Conservation (phyloP, 768 basidiomycete genomes). For the Dioszegia hungarica region DNA sequence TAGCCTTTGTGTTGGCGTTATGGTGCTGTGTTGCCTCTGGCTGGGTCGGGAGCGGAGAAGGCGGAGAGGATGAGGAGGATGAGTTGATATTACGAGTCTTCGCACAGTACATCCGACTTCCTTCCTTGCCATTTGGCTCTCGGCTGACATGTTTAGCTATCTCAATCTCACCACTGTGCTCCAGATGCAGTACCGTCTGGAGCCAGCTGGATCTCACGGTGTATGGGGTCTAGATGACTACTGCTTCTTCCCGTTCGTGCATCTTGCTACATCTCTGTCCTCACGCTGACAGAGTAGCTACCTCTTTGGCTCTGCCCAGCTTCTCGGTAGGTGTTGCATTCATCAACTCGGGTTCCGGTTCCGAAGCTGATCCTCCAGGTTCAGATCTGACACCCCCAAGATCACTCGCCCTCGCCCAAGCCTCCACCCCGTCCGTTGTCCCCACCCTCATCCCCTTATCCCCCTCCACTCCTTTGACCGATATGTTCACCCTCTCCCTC, state of each 20-base stretch:
- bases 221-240: slow-evolving; percentile 98
- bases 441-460: slow-evolving; percentile 54
- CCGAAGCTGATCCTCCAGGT: neutral
- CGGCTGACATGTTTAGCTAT: slow-evolving; percentile 59
- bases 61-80: slow-evolving; percentile 41
- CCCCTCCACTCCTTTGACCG: slow-evolving; percentile 29
- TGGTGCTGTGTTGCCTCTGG: slow-evolving; percentile 39
- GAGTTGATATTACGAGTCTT: slow-evolving; percentile 46
- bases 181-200: slow-evolving; percentile 82
- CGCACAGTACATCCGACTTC: slow-evolving; percentile 37
- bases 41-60: slow-evolving; percentile 19
- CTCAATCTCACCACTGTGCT: slow-evolving; percentile 71
- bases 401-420: slow-evolving; percentile 20
- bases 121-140: too few species aligned
- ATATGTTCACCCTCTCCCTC: slow-evolving; percentile 35
- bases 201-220: slow-evolving; percentile 95
- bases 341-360: neutral
- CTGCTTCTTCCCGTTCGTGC: slow-evolving; percentile 62
- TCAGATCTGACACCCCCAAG: slow-evolving; percentile 20
- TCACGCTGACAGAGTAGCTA: slow-evolving; percentile 51
- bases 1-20: slow-evolving; percentile 76
- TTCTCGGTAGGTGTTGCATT: slow-evolving; percentile 49
- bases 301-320: slow-evolving; percentile 83
- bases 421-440: neutral
- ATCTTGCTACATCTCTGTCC: neutral